Evolutionary conservation across 2,329 filamentous ascomycete genomes (phyloP).

Genomic region (Fusarium clavum): DNA sequence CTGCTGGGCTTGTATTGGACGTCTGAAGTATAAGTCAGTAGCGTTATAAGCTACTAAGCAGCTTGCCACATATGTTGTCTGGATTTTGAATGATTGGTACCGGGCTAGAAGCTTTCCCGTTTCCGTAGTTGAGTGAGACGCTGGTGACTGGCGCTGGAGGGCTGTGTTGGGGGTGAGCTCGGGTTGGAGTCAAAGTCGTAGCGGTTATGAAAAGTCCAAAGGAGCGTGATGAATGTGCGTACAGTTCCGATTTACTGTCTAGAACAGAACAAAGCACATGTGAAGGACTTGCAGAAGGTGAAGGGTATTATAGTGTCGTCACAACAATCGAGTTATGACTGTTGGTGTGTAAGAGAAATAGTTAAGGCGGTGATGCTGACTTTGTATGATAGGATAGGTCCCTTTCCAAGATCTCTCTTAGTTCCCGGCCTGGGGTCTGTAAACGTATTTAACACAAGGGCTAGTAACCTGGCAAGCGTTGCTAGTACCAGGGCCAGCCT

Average conservation of each 20-base stretch:
- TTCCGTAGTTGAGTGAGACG: conserved; percentile 46
- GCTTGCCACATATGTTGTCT: conserved; percentile 45
- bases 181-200: conserved; percentile 39
- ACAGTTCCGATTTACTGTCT: conserved; percentile 31
- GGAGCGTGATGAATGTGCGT: conserved; percentile 41
- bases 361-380: conserved; percentile 36
- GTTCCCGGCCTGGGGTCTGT: conserved; percentile 46
- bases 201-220: conserved; percentile 40
- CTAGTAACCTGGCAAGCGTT: conserved; percentile 44
- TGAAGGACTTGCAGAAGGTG: conserved; percentile 36
- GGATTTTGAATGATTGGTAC: conserved; percentile 42
- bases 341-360: conserved; percentile 38
- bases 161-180: conserved; percentile 40
- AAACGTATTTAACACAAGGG: conserved; percentile 47
- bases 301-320: conserved; percentile 23
- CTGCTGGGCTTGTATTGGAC: conserved; percentile 38
- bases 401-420: conserved; percentile 44
- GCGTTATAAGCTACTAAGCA: conserved; percentile 42
- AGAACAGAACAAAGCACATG: conserved; percentile 33
- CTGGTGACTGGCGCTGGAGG: conserved; percentile 41
- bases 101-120: conserved; percentile 44
- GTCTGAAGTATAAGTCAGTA: conserved; percentile 44
- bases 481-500: conserved; percentile 44
- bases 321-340: conserved; percentile 18
- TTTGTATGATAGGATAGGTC: conserved; percentile 46